These are phyloP conservation scores for Gossypium sturtianum DNA, from an alignment of 345 rosid species.

Conservation along the genomic window DNA sequence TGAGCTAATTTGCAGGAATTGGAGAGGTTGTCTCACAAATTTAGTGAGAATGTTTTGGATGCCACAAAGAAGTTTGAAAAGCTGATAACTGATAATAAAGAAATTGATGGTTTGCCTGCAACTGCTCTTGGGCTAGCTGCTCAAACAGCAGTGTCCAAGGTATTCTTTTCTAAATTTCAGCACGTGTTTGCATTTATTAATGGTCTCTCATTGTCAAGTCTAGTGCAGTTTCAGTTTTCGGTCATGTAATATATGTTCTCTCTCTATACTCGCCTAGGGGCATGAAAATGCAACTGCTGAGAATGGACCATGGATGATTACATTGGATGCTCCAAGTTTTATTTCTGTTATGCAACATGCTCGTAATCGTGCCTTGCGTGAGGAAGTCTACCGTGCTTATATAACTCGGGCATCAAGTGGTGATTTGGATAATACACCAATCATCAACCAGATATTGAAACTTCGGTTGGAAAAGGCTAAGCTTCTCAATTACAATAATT, in stretches of 20 bases:
- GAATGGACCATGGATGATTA: neutral
- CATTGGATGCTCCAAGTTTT: no score
- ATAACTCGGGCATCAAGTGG: no score
- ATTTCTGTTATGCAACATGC: no score
- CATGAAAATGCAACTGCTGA: slow-evolving; percentile 76
- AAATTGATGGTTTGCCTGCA: slow-evolving; percentile 87
- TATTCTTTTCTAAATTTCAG: slow-evolving; percentile 19
- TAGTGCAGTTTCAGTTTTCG: neutral
- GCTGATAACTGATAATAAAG: slow-evolving; percentile 67
- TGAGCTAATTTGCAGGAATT: slow-evolving; percentile 50
- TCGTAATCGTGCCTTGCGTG: no score
- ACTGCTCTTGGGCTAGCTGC: slow-evolving; percentile 88
- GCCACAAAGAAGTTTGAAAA: slow-evolving; percentile 91
- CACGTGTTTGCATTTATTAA: neutral
- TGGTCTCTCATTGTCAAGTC: neutral
- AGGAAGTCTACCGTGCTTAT: no score
- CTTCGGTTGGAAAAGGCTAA: no score
- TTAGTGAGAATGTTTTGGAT: slow-evolving; percentile 82
- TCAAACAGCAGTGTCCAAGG: slow-evolving; percentile 84
- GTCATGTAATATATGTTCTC: neutral
- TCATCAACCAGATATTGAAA: no score
- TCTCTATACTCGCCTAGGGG: slow-evolving; percentile 35
- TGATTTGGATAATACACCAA: no score
- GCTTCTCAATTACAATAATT: slow-evolving; percentile 22
- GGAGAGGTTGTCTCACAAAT: slow-evolving; percentile 68